These are phyloP conservation scores for Teratosphaeria viscida DNA, from an alignment of 2,329 filamentous ascomycete genomes.

Conservation along the genomic window DNA sequence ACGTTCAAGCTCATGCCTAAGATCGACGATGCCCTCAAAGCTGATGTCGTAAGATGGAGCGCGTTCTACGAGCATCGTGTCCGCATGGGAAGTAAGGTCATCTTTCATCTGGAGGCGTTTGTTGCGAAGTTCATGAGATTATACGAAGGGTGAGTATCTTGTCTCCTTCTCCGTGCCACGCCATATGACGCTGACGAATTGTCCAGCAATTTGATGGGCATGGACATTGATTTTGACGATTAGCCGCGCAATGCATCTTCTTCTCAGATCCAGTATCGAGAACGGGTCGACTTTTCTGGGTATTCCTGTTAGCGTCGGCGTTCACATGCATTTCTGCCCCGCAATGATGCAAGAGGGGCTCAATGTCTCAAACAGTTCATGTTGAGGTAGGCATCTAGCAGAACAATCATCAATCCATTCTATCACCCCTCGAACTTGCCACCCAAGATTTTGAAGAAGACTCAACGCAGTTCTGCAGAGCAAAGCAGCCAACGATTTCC, in stretches of 20 bases:
- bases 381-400: background rate
- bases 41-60: slow-evolving; percentile 88
- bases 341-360: background rate
- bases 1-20: slow-evolving; percentile 84
- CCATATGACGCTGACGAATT: slow-evolving; percentile 5
- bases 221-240: slow-evolving; percentile 48
- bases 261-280: background rate
- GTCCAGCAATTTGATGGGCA: slow-evolving; percentile 59
- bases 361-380: slow-evolving; percentile 8
- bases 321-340: slow-evolving; percentile 1
- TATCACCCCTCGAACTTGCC: background rate
- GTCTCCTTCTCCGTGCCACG: background rate
- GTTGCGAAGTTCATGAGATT: slow-evolving; percentile 98
- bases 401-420: background rate
- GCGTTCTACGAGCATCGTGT: slow-evolving; percentile 96
- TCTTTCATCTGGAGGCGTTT: slow-evolving; percentile 96
- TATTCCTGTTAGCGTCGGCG: background rate
- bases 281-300: background rate
- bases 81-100: slow-evolving; percentile 77
- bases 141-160: slow-evolving; percentile 63
- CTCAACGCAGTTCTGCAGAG: background rate
- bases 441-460: background rate
- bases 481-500: background rate
- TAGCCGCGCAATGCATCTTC: slow-evolving; percentile 3
- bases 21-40: slow-evolving; percentile 81